These are phyloP conservation scores for Monilinia fructicola DNA, from an alignment of 2,329 filamentous ascomycete genomes.

Conservation along the genomic window DNA sequence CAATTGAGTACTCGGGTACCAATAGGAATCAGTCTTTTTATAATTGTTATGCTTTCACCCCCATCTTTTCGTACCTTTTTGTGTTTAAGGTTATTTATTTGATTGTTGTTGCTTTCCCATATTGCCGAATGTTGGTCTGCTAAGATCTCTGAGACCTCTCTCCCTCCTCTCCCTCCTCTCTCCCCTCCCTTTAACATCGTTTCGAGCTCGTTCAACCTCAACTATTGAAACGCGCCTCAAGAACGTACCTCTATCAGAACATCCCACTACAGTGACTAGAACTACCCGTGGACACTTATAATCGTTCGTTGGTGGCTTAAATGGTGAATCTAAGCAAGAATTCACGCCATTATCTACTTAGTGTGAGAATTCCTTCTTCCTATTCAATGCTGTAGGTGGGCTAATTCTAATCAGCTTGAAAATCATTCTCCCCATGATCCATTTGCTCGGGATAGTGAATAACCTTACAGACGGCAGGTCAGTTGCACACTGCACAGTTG, in stretches of 20 bases:
- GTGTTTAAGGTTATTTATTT: not conserved
- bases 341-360: slow-evolving; percentile 2
- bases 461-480: not conserved
- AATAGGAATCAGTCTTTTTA: not conserved
- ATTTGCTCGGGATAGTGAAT: not conserved
- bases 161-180: not conserved
- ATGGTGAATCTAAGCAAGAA: not conserved
- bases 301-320: not conserved
- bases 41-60: not conserved
- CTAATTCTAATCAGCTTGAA: not conserved
- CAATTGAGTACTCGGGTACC: not conserved
- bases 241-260: not conserved
- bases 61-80: not conserved
- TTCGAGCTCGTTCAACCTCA: no score
- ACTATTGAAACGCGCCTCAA: not conserved
- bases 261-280: not conserved
- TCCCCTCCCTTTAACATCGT: no score
- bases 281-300: no score
- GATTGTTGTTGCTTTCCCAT: not conserved
- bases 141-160: not conserved
- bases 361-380: not conserved
- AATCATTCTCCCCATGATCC: not conserved
- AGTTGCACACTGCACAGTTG: not conserved
- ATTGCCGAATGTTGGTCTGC: not conserved
- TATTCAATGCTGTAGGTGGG: not conserved